phyloP scores from a whole-genome alignment of 1,284 basidiomycete genomes.

The Fomitopsis pinicola region DNA sequence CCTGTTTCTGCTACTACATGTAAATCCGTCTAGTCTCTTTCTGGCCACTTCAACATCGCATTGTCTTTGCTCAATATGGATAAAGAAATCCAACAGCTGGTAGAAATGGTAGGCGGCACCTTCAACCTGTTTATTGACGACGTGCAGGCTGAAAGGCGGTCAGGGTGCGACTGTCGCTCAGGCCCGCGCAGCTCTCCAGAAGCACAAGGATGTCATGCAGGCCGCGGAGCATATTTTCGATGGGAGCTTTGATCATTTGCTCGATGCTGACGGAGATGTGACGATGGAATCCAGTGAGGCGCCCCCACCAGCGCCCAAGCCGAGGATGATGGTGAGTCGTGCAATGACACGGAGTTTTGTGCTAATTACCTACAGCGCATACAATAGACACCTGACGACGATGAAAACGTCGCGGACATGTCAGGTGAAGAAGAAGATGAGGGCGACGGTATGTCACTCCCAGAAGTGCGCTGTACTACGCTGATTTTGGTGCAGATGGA shows the following conservation, averaged over 20 bases:
- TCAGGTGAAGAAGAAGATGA: slow-evolving; percentile 29
- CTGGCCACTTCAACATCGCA: too few species aligned
- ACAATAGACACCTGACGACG: slow-evolving; percentile 51
- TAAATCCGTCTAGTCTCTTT: neutral
- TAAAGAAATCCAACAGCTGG: slow-evolving; percentile 31
- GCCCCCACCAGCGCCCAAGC: slow-evolving; percentile 14
- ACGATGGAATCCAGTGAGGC: slow-evolving; percentile 21
- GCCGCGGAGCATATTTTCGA: slow-evolving; percentile 85
- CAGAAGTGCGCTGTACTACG: neutral
- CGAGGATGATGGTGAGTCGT: slow-evolving; percentile 25
- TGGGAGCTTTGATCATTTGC: slow-evolving; percentile 73
- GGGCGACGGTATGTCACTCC: slow-evolving; percentile 42
- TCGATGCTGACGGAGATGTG: slow-evolving; percentile 44
- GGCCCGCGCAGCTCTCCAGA: slow-evolving; percentile 73
- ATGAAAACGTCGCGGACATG: slow-evolving; percentile 45
- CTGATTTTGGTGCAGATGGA: neutral
- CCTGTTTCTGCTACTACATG: neutral
- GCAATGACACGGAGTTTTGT: slow-evolving; percentile 6
- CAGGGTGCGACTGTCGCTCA: slow-evolving; percentile 77
- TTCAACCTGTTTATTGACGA: neutral
- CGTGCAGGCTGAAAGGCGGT: neutral
- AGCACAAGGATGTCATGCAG: slow-evolving; percentile 82
- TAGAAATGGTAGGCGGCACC: slow-evolving; percentile 30
- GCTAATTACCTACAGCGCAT: neutral
- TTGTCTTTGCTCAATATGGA: slow-evolving; percentile 22